Evolutionary conservation across 177 flowering plant genomes (phyloP).

Genomic region (Vitis hybrid): DNA sequence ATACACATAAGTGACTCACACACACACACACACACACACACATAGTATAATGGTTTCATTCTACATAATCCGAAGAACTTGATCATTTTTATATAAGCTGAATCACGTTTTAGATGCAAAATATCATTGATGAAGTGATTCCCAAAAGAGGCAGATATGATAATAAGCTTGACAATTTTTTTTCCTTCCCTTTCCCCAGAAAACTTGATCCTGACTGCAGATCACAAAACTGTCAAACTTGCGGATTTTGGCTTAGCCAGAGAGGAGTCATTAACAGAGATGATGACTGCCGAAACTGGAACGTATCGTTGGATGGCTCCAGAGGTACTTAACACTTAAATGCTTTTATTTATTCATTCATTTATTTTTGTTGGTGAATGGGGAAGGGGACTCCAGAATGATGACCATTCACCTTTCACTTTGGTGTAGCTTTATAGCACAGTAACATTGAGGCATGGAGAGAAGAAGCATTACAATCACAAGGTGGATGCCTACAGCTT

Average conservation of each 20-base stretch:
- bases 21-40: too few species aligned
- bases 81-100: too few species aligned
- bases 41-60: neutral
- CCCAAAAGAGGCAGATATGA: neutral
- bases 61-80: neutral
- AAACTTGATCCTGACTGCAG: slow-evolving; percentile 80
- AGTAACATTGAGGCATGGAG: slow-evolving; percentile 62
- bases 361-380: neutral
- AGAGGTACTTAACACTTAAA: slow-evolving; percentile 44
- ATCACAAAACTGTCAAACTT: slow-evolving; percentile 72
- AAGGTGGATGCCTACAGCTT: slow-evolving; percentile 87
- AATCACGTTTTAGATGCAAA: neutral
- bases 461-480: slow-evolving; percentile 71
- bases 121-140: neutral
- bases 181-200: slow-evolving; percentile 36
- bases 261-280: slow-evolving; percentile 79
- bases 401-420: neutral
- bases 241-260: slow-evolving; percentile 92
- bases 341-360: too few species aligned
- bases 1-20: too few species aligned
- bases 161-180: neutral
- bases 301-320: slow-evolving; percentile 99
- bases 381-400: neutral
- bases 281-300: slow-evolving; percentile 93
- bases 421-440: slow-evolving; percentile 64